These are phyloP conservation scores for Neckera pumila DNA, from an alignment of 225 moss, liverwort and hornwort genomes.

Conservation along the genomic window DNA sequence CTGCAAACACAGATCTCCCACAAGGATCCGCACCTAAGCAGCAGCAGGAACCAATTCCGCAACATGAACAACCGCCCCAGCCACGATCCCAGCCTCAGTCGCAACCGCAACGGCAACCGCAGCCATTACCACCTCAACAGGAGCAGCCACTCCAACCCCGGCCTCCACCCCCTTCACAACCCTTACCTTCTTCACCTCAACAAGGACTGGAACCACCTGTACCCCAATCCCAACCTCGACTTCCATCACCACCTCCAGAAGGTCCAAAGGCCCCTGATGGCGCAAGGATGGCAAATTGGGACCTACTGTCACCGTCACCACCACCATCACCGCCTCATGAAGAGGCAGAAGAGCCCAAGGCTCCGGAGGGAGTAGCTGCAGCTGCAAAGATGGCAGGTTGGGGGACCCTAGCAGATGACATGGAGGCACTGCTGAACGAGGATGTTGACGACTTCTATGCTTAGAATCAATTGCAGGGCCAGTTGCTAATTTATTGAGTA, in stretches of 20 bases:
- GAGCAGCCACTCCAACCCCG: neutral
- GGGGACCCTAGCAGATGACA: constrained; percentile 27
- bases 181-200: neutral
- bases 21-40: constrained; percentile 4
- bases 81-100: neutral
- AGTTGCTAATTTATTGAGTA: neutral
- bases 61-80: neutral
- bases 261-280: neutral
- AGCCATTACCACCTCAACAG: neutral
- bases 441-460: constrained; percentile 29
- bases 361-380: neutral
- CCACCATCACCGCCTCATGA: neutral
- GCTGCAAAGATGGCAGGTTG: constrained; percentile 44
- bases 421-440: constrained; percentile 45
- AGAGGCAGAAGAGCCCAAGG: neutral
- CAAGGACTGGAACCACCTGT: neutral
- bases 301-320: neutral
- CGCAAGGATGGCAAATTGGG: neutral
- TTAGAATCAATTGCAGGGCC: neutral
- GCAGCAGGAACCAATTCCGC: neutral
- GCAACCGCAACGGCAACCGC: neutral
- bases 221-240: neutral
- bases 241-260: neutral
- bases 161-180: neutral
- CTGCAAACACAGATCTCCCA: constrained; percentile 25